These are phyloP conservation scores for Euryodendron excelsum DNA, from an alignment of 148 eudicot genomes.

Conservation along the genomic window DNA sequence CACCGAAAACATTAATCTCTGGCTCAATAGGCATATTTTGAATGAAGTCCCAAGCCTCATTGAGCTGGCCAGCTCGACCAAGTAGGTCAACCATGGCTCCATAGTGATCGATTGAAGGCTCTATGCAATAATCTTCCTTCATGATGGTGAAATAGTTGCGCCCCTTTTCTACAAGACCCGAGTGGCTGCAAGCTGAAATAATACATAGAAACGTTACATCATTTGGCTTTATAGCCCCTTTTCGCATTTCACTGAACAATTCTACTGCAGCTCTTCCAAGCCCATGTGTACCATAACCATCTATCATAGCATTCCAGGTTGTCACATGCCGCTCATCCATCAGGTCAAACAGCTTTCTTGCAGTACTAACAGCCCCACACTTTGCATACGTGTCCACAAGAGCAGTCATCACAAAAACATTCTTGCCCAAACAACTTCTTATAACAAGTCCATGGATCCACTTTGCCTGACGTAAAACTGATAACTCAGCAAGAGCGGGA, in stretches of 20 bases:
- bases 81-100: constrained; percentile 95
- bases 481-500: constrained; percentile 76
- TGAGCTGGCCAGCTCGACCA: constrained; percentile 73
- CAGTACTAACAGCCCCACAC: constrained; percentile 72
- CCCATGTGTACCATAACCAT: constrained; percentile 92
- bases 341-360: constrained; percentile 65
- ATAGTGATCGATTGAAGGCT: constrained; percentile 81
- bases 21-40: constrained; percentile 70
- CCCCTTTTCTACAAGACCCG: constrained; percentile 77
- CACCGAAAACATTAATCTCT: constrained; percentile 68
- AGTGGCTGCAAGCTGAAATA: constrained; percentile 87
- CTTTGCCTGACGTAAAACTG: constrained; percentile 68
- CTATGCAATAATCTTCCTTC: constrained; percentile 54
- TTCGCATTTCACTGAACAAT: constrained; percentile 58
- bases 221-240: constrained; percentile 48
- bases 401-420: constrained; percentile 75
- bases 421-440: constrained; percentile 55
- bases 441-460: constrained; percentile 78
- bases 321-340: constrained; percentile 68
- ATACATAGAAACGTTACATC: constrained; percentile 65
- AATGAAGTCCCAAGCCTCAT: constrained; percentile 81
- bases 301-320: constrained; percentile 94
- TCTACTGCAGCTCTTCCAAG: constrained; percentile 55
- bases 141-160: constrained; percentile 50
- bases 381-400: constrained; percentile 91